These are phyloP conservation scores for Seminavis robusta DNA, from an alignment of 108 stramenopile species.

Conservation along the genomic window DNA sequence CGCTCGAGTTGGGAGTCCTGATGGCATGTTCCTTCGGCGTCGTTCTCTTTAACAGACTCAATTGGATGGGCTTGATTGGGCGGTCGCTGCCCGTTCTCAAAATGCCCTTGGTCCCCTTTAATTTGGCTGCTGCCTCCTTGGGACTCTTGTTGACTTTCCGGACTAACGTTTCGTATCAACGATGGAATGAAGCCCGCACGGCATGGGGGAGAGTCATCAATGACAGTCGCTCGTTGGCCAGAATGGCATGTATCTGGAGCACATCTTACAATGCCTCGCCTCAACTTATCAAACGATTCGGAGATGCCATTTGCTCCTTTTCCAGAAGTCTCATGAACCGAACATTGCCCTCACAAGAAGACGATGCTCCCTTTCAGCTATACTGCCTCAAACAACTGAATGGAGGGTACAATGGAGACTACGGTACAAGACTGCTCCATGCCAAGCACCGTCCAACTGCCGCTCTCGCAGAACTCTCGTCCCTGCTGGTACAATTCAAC, in stretches of 20 bases:
- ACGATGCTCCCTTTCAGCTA: conserved; percentile 24
- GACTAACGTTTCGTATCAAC: conserved; percentile 54
- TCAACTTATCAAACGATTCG: conserved; percentile 21
- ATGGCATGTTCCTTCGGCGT: conserved; percentile 15
- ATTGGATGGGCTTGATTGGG: not conserved
- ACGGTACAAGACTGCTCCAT: not conserved
- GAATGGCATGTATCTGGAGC: conserved; percentile 47
- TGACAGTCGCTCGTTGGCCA: conserved; percentile 40
- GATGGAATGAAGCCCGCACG: conserved; percentile 54
- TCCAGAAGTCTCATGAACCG: conserved; percentile 37
- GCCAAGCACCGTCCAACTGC: conserved; percentile 27
- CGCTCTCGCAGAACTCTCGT: conserved; percentile 39
- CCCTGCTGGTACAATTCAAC: conserved; percentile 25
- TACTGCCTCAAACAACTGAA: conserved; percentile 1
- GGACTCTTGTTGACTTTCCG: conserved; percentile 66
- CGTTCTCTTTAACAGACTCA: conserved; percentile 15
- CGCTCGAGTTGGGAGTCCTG: conserved; percentile 17
- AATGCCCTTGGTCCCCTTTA: conserved; percentile 56
- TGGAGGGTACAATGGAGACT: not conserved
- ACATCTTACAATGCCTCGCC: conserved; percentile 4
- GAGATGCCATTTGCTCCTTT: conserved; percentile 38
- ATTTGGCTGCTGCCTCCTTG: conserved; percentile 41
- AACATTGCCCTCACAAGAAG: conserved; percentile 37
- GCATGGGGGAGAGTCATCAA: conserved; percentile 50
- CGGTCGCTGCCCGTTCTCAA: conserved; percentile 21